phyloP scores from a whole-genome alignment of 768 basidiomycete genomes.

The Trametes cingulata region DNA sequence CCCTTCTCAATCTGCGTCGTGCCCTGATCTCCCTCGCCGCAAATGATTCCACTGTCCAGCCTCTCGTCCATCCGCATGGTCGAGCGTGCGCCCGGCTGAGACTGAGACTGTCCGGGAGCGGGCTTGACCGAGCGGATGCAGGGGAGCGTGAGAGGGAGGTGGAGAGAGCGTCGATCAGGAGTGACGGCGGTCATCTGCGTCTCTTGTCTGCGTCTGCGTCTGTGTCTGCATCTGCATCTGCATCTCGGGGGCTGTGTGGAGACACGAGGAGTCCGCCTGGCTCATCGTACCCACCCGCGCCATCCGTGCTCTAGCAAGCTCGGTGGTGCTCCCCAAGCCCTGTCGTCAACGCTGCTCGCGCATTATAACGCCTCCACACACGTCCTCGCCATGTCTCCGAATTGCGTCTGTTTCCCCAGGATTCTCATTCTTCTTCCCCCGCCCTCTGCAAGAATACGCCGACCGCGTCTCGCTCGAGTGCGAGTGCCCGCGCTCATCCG shows the following conservation, averaged over 20 bases:
- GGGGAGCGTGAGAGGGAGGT: neutral
- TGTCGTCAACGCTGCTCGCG: neutral
- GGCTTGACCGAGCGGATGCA: neutral
- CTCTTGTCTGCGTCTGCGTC: no score
- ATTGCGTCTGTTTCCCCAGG: neutral
- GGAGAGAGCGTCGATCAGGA: neutral
- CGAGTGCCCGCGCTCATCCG: neutral
- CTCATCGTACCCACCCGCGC: no score
- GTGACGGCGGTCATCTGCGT: slow-evolving; percentile 4
- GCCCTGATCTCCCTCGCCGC: slow-evolving; percentile 10
- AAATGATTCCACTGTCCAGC: neutral
- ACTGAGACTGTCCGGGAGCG: neutral
- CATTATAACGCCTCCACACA: neutral
- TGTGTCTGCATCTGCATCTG: neutral
- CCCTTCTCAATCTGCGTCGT: neutral
- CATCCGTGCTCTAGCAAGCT: neutral
- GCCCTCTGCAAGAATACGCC: neutral
- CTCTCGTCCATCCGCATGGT: neutral
- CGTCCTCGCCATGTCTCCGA: neutral
- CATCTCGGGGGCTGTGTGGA: slow-evolving; percentile 9
- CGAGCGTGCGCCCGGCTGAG: neutral
- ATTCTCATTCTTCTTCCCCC: no score
- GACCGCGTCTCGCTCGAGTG: neutral
- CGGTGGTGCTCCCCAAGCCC: neutral
- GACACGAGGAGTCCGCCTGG: slow-evolving; percentile 1